Evolutionary conservation across 2,329 filamentous ascomycete species (phyloP).

Genomic region (Fonsecaea pugnacius): DNA sequence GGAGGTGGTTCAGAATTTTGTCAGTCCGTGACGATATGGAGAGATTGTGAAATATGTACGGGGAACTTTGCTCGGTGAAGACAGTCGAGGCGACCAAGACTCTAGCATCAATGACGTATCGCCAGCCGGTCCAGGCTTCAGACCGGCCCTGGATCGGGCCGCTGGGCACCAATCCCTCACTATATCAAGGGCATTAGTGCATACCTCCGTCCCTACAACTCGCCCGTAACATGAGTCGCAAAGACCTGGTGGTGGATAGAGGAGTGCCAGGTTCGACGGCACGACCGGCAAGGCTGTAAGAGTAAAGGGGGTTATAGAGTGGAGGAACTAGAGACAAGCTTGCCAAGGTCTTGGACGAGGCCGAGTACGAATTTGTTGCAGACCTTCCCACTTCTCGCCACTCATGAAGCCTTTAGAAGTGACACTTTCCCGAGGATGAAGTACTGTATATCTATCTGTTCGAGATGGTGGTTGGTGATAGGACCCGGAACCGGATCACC

Average conservation of each 20-base stretch:
- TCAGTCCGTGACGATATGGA: background rate
- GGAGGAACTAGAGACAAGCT: background rate
- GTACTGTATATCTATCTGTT: background rate
- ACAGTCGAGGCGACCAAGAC: background rate
- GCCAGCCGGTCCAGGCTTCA: background rate
- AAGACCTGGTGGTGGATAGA: constrained; percentile 42
- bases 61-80: background rate
- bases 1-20: background rate
- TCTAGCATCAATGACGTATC: background rate
- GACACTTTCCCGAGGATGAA: background rate
- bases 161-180: background rate
- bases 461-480: background rate
- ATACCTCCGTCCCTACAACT: background rate
- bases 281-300: background rate
- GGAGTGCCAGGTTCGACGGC: constrained; percentile 32
- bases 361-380: background rate
- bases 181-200: background rate
- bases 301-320: background rate
- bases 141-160: background rate
- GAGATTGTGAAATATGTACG: background rate
- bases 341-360: background rate
- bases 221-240: background rate
- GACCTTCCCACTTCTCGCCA: no score
- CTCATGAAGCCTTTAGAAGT: no score
- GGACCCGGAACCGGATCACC: background rate